These are phyloP conservation scores for Alternaria sp. DNA, from an alignment of 2,329 filamentous ascomycete genomes.

Conservation along the genomic window DNA sequence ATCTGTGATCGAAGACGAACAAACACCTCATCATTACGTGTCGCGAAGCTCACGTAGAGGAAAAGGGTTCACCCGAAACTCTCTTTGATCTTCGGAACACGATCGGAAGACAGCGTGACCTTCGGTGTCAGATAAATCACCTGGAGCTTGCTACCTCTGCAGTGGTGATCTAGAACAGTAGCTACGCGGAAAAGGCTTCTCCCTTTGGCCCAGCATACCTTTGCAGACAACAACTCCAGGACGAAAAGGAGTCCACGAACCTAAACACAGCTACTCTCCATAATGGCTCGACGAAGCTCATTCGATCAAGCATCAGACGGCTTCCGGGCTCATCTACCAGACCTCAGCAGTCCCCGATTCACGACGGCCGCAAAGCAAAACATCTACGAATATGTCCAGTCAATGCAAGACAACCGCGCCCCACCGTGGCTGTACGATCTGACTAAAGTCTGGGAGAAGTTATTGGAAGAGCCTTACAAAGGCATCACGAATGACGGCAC, in stretches of 20 bases:
- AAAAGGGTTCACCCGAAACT: conserved; percentile 18
- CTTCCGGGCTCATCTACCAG: conserved; percentile 68
- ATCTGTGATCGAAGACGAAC: not conserved
- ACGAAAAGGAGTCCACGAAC: not conserved
- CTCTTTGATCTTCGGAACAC: not conserved
- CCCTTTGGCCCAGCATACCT: not conserved
- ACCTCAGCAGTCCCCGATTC: conserved; percentile 67
- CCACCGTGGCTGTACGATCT: conserved; percentile 68
- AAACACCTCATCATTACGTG: not conserved
- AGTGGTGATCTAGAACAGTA: not conserved
- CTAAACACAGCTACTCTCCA: not conserved
- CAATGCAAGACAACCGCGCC: conserved; percentile 62
- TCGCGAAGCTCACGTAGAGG: not conserved
- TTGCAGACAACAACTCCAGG: not conserved
- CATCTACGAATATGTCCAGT: conserved; percentile 66
- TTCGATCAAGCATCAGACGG: conserved; percentile 36
- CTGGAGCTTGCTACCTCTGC: not conserved
- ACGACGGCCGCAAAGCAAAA: conserved; percentile 67
- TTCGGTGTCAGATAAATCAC: conserved; percentile 12
- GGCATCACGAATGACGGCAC: conserved; percentile 73
- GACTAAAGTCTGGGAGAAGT: conserved; percentile 46
- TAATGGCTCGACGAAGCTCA: conserved; percentile 27
- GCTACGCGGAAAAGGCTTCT: not conserved
- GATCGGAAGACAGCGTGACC: not conserved
- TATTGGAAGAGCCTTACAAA: conserved; percentile 68